Percentiles rank a stretch among this genome's conserved stretches.
Evolutionary conservation across 2,329 filamentous ascomycete genomes (phyloP).

Genomic region (Scleromitrula shiraiana): DNA sequence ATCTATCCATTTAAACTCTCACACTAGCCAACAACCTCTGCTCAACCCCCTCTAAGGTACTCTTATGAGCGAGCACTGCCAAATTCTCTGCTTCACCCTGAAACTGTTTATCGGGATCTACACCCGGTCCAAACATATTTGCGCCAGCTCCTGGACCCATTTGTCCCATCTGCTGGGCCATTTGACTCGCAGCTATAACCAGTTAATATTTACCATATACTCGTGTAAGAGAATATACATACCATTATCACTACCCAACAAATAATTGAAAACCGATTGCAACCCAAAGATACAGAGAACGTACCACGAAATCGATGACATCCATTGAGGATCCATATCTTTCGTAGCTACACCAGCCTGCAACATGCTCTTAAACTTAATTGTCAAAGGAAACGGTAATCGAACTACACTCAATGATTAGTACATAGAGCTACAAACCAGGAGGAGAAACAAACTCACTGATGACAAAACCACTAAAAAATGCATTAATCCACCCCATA

Average conservation of each 20-base stretch:
- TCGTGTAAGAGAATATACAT: conserved; percentile 30
- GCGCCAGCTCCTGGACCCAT: conserved; percentile 57
- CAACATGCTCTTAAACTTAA: conserved; percentile 99
- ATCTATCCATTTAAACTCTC: conserved; percentile 15
- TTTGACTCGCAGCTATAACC: conserved; percentile 74
- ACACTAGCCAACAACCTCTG: conserved; percentile 60
- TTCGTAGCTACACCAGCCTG: conserved; percentile 93
- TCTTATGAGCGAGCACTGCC: conserved; percentile 89
- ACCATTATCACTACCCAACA: conserved; percentile 95
- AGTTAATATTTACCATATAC: conserved; percentile 1
- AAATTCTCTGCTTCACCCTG: conserved; percentile 88
- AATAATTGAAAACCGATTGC: conserved; percentile 94
- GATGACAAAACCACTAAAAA: conserved; percentile 97
- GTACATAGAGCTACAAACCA: neutral
- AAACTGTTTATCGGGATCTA: conserved; percentile 95
- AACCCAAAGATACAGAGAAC: conserved; percentile 95
- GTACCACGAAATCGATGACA: conserved; percentile 98
- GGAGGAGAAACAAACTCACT: conserved; percentile 52
- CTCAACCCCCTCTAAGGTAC: conserved; percentile 82
- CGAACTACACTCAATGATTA: conserved; percentile 55
- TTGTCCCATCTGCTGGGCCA: conserved; percentile 74
- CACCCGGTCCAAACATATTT: conserved; percentile 81
- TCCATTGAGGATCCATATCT: conserved; percentile 96
- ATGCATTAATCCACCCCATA: conserved; percentile 99
- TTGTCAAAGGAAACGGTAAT: conserved; percentile 91